Evolutionary conservation across 139 green algal genomes (phyloP).

Genomic region (Yamagishiella unicocca): DNA sequence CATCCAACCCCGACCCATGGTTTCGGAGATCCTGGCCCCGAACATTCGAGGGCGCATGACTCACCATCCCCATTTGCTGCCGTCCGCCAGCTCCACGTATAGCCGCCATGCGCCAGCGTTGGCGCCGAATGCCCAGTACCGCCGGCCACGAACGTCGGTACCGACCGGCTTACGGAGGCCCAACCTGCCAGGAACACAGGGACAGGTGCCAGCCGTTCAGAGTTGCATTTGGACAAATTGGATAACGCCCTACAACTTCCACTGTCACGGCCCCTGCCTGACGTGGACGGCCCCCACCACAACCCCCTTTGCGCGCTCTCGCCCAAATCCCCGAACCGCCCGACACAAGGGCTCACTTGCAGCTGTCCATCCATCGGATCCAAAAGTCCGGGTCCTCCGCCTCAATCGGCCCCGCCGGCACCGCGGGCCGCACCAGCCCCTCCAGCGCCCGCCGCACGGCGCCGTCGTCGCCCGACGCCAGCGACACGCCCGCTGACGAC

Average conservation of each 20-base stretch:
- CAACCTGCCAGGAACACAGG: constrained; percentile 50
- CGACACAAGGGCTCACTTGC: constrained; percentile 53
- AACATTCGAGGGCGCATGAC: background rate
- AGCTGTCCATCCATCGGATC: constrained; percentile 52
- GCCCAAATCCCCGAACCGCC: too few species aligned
- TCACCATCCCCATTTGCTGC: constrained; percentile 68
- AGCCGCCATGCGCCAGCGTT: constrained; percentile 75
- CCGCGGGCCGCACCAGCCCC: background rate
- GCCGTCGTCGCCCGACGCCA: constrained; percentile 7
- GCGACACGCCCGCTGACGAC: background rate
- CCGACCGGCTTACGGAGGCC: constrained; percentile 80
- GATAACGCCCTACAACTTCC: too few species aligned
- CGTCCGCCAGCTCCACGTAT: constrained; percentile 76
- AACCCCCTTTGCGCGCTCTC: too few species aligned
- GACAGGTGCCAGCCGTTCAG: too few species aligned
- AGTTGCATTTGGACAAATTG: too few species aligned
- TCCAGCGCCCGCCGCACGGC: constrained; percentile 28
- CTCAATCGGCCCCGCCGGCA: background rate
- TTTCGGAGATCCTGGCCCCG: too few species aligned
- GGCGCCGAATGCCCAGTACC: constrained; percentile 89
- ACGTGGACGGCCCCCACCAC: too few species aligned
- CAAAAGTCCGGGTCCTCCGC: constrained; percentile 40
- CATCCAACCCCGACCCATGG: too few species aligned
- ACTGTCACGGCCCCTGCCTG: too few species aligned
- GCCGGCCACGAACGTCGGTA: constrained; percentile 68